phyloP scores from a whole-genome alignment of 768 basidiomycete genomes.

The Panaeolus cyanescens region DNA sequence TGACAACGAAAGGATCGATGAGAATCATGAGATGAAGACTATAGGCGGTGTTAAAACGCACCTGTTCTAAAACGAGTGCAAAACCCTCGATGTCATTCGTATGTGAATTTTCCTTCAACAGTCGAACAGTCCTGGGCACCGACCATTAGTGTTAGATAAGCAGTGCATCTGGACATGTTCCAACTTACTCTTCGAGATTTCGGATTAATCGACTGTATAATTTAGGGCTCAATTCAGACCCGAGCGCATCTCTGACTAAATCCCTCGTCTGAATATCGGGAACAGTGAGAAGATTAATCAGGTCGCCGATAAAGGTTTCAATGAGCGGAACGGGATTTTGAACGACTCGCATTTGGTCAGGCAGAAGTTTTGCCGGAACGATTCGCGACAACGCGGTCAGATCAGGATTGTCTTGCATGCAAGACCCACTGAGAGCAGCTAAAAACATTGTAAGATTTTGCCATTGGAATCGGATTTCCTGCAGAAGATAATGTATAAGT shows the following conservation, averaged over 20 bases:
- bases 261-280: slow-evolving; percentile 73
- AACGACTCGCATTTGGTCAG: slow-evolving; percentile 70
- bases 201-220: slow-evolving; percentile 69
- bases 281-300: slow-evolving; percentile 70
- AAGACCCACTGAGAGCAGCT: slow-evolving; percentile 70
- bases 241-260: slow-evolving; percentile 77
- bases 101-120: slow-evolving; percentile 35
- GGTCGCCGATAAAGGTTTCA: slow-evolving; percentile 62
- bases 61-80: slow-evolving; percentile 74
- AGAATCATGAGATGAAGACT: neutral
- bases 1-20: slow-evolving; percentile 28
- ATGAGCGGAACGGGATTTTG: slow-evolving; percentile 60
- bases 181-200: slow-evolving; percentile 72
- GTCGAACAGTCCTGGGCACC: slow-evolving; percentile 1
- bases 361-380: slow-evolving; percentile 60
- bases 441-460: slow-evolving; percentile 81
- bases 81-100: slow-evolving; percentile 38
- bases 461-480: slow-evolving; percentile 84
- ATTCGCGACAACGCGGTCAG: slow-evolving; percentile 50
- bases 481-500: neutral
- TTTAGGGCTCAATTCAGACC: slow-evolving; percentile 72
- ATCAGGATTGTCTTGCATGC: slow-evolving; percentile 55
- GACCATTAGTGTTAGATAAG: neutral
- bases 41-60: slow-evolving; percentile 21
- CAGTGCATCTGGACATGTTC: neutral